phyloP scores from a whole-genome alignment of 1,284 basidiomycete genomes.

The Gomphus sp. region DNA sequence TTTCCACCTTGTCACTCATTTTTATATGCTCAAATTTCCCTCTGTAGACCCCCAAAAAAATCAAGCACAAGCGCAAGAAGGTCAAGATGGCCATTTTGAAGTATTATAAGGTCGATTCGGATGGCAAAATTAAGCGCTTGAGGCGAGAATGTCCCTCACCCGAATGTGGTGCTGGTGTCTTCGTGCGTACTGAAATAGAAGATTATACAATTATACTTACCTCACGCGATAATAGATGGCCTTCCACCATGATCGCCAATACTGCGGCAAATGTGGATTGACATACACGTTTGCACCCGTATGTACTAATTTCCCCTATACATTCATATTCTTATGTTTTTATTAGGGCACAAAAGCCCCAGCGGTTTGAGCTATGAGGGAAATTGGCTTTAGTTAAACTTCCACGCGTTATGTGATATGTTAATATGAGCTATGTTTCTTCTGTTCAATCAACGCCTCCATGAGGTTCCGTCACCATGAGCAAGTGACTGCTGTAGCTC shows the following conservation, averaged over 20 bases:
- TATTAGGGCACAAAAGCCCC: conserved; percentile 26
- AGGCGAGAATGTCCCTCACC: conserved; percentile 91
- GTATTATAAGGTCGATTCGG: conserved; percentile 99
- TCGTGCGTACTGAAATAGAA: conserved; percentile 45
- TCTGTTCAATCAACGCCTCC: not conserved
- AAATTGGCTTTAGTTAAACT: not conserved
- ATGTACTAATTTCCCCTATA: not conserved
- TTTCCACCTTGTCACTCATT: conserved; percentile 11
- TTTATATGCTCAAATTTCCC: conserved; percentile 9
- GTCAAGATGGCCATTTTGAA: conserved; percentile 99
- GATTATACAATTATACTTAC: not conserved
- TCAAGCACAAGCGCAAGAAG: conserved; percentile 99
- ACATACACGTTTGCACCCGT: conserved; percentile 83
- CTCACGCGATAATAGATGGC: conserved; percentile 55
- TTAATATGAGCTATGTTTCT: not conserved
- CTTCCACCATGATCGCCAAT: conserved; percentile 92
- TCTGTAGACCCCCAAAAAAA: conserved; percentile 93
- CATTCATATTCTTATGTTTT: conserved; percentile 5
- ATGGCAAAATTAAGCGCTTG: conserved; percentile 99
- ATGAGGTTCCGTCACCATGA: not conserved
- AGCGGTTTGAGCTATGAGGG: not conserved
- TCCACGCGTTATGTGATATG: conserved; percentile 1
- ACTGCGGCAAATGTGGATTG: conserved; percentile 90
- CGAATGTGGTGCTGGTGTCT: conserved; percentile 92
- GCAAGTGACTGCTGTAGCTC: not conserved